Base-by-base conservation (phyloP, 495 filamentous ascomycete species). In the Poronia punctata region DNA sequence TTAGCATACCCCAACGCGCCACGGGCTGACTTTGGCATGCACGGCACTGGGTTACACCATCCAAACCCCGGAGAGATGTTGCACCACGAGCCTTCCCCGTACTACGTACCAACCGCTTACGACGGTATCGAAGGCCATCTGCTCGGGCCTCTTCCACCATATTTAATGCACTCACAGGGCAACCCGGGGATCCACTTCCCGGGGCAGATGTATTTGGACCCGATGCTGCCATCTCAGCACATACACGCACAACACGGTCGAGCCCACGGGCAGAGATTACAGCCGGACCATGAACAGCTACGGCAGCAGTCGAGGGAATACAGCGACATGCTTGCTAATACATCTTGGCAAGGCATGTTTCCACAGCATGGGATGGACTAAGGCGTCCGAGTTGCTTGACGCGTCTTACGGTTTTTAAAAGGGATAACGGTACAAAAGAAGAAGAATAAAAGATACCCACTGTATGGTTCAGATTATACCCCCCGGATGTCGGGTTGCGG, bases 1-100 rank as follows among this genome's bases (percentile, higher is more conserved):
- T 90, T 95, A 43, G 86, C 82, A 0, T 97, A 95, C 59, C 84
- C 88, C 3, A 85, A 81, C 50, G 86, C 88, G 53, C 85, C 88
- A 2, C 76, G 89, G 65, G 82, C 70, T 45, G 70, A 73, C 42
- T 68, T 69, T 21, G 64, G 65, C 11, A 51, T 55, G 16, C 50
- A 62, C 24, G 65, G 60, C 17, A 4, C 40, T 10, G 18, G 28
- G 9, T 9, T 56, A 4, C 22, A 48, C 23, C 34, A 25, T 44
- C 51, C 38, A 38, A 57, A 31, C 45, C 51, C 28, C 24, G 46
- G 24, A 32, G 48, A 23, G 40, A 42, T 40, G 31, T 49, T 38
- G 18, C 57, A 53, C 15, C 56, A 54, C 27, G 50, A 54, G 6
- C 45, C 40, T 16, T 50, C 61, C n/a, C 57, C 60, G 30, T 70